Conservation (phyloP, 495 filamentous ascomycete species). For the Penicillium argentinense region DNA sequence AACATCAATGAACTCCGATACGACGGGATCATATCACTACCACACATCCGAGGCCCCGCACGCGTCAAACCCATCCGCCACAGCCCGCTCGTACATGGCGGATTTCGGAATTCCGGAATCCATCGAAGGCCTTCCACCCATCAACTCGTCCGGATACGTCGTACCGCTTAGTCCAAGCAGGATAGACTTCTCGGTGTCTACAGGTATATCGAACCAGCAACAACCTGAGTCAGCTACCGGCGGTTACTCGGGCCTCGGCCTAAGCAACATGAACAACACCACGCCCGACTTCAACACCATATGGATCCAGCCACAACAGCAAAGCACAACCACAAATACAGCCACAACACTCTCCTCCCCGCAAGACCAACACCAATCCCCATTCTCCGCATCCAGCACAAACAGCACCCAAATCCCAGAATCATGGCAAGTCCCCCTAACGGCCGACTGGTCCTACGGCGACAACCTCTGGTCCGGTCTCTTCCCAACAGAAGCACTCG, state of each 20-base stretch:
- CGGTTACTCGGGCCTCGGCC: background rate
- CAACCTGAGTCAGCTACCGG: background rate
- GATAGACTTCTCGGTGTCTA: background rate
- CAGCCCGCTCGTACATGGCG: slow-evolving; percentile 3
- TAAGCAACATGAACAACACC: background rate
- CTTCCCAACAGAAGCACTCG: slow-evolving; percentile 20
- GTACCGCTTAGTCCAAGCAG: slow-evolving; percentile 31
- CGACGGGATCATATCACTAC: slow-evolving; percentile 1
- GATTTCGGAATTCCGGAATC: slow-evolving; percentile 29
- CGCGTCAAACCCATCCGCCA: slow-evolving; percentile 4
- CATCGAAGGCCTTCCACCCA: slow-evolving; percentile 36
- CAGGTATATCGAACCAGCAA: background rate
- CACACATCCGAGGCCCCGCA: slow-evolving; percentile 1
- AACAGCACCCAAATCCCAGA: slow-evolving; percentile 25
- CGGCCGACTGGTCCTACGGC: slow-evolving; percentile 39
- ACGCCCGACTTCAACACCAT: background rate
- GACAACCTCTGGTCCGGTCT: slow-evolving; percentile 31
- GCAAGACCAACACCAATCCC: slow-evolving; percentile 22
- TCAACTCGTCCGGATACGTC: slow-evolving; percentile 44
- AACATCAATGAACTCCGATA: slow-evolving; percentile 6
- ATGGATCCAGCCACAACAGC: slow-evolving; percentile 4
- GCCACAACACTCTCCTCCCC: slow-evolving; percentile 12
- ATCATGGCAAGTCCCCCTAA: slow-evolving; percentile 40
- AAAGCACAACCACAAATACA: slow-evolving; percentile 8
- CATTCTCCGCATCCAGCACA: slow-evolving; percentile 23